Evolutionary conservation across 257 asterid species (phyloP).

Genomic region (Agastache rugosa): DNA sequence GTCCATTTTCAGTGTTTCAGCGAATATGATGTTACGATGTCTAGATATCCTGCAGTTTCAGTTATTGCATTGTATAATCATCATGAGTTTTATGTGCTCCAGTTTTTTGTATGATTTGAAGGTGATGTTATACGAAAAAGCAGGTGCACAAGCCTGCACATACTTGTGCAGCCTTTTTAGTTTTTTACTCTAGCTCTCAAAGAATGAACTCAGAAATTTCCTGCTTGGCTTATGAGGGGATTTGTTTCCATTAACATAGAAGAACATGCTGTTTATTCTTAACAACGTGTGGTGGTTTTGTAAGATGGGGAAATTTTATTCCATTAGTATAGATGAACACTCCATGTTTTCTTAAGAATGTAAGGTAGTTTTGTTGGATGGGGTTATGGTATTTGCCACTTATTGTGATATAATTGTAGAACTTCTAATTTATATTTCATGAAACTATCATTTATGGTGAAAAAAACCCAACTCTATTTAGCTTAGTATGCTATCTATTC

Average conservation of each 20-base stretch:
- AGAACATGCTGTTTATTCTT: slow-evolving; percentile 2
- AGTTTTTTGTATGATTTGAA: slow-evolving; percentile 14
- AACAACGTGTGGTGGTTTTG: neutral
- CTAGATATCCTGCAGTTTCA: neutral
- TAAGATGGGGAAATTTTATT: slow-evolving; percentile 6
- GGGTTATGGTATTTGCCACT: neutral
- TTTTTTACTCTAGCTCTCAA: neutral
- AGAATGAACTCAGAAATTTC: slow-evolving; percentile 18
- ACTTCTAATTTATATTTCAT: slow-evolving; percentile 17
- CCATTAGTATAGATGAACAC: neutral
- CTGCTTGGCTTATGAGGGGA: neutral
- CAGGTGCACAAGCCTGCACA: neutral
- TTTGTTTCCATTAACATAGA: neutral
- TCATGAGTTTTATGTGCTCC: neutral
- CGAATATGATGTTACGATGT: neutral
- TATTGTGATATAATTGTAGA: slow-evolving; percentile 9
- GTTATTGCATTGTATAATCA: neutral
- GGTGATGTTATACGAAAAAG: neutral
- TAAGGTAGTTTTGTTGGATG: neutral
- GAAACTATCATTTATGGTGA: neutral
- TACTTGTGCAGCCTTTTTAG: slow-evolving; percentile 11
- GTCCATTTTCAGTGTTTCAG: neutral
- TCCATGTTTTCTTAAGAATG: neutral
- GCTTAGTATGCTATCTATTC: neutral
- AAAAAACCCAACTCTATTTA: slow-evolving; percentile 10